These are phyloP conservation scores for Immersiporthe knoxdaviesiana DNA, from an alignment of 2,329 filamentous ascomycete genomes.

Conservation along the genomic window DNA sequence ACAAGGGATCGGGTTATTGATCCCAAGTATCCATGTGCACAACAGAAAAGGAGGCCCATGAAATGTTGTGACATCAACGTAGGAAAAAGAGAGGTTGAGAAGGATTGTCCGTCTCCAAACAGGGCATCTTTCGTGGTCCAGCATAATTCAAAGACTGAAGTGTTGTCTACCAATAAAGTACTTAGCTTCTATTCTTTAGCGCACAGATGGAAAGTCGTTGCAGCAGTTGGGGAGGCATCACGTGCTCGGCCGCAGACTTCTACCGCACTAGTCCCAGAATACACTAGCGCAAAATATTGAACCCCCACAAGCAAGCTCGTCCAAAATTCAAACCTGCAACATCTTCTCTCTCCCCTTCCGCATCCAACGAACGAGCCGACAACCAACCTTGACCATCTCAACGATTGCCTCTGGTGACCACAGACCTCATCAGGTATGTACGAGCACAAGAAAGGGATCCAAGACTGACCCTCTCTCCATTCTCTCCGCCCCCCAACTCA, in stretches of 20 bases:
- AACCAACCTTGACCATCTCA: slow-evolving; percentile 26
- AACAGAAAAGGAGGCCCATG: neutral
- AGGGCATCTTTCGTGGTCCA: neutral
- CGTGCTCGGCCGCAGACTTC: slow-evolving; percentile 9
- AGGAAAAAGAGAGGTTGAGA: neutral
- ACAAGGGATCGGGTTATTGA: neutral
- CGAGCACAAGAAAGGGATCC: neutral
- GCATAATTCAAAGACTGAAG: neutral
- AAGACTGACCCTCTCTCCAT: neutral
- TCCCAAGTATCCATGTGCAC: too few relatives aligned
- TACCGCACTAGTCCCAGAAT: neutral
- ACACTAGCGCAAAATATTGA: slow-evolving; percentile 9
- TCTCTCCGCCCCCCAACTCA: neutral
- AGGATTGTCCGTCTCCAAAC: neutral
- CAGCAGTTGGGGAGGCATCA: neutral
- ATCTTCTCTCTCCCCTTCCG: slow-evolving; percentile 19
- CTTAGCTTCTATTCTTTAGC: neutral
- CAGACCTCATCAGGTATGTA: slow-evolving; percentile 31
- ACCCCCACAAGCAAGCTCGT: slow-evolving; percentile 27
- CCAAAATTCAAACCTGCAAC: slow-evolving; percentile 20
- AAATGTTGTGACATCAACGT: neutral
- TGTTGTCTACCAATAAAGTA: too few relatives aligned
- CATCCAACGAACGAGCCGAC: slow-evolving; percentile 28
- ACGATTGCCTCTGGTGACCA: slow-evolving; percentile 31
- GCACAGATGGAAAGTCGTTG: neutral